Evolutionary conservation across 345 rosid species (phyloP), one percentile per base, ranked within the genome.

Genomic region (Physaria fendleri): DNA sequence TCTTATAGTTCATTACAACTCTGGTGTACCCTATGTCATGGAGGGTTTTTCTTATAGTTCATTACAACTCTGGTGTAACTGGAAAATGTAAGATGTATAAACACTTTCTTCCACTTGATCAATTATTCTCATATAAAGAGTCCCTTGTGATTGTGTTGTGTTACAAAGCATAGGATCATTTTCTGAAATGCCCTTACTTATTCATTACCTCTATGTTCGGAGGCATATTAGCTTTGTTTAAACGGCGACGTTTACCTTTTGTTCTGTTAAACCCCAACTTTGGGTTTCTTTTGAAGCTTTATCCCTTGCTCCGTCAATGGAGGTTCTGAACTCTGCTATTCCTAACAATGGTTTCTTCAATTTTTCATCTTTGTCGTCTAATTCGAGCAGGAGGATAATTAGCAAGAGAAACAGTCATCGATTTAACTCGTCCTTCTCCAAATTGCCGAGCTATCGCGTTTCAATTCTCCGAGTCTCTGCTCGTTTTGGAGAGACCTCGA

Each of bases 401-500:
- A 67, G 38, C 42, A 45, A 49, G 56, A 75, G 55, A 59, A 14
- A 6, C 44, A 71, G 58, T 2, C 50, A 32, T 44, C 59, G 55
- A 35, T 57, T 70, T 42, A 53, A 30, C 17, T 4, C 35, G n/a
- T 68, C 74, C 48, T 20, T 32, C 13, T 68, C 76, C 67, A 71
- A 80, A 35, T 58, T 49, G 66, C 52, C 2, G 14, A 42, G 6
- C 49, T 2, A 5, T 22, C 48, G 77, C 42, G 39, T 58, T 64
- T 42, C 22, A 48, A 24, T 12, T 28, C 66, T 59, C 47, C 73
- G 24, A 20, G 72, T 79, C 61, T 86, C 86, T 4, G 88, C 88
- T 64, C 83, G 68, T 33, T 82, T 81, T 39, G 74, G 83, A 18
- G 71, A 82, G 42, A 68, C 78, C 21, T 56, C 75, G 5, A 66